Conservation (phyloP, 1,139 yeast species). For the Magnusiomyces ingens region DNA sequence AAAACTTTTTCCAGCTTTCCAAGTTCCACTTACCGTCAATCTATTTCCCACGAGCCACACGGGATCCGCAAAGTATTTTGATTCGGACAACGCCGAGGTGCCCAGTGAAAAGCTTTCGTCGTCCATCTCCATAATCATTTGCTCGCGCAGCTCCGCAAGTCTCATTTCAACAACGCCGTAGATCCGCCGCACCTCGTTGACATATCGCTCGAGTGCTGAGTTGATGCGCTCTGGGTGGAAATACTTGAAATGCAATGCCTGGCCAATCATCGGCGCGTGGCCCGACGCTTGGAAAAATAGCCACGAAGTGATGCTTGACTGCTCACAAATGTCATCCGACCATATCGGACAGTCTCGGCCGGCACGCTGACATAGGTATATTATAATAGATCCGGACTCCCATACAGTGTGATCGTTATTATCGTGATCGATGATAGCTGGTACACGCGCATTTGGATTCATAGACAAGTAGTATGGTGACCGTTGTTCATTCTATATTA, state of each 20-base stretch:
- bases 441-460: slow-evolving; percentile 92
- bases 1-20: not conserved
- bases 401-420: slow-evolving; percentile 75
- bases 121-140: slow-evolving; percentile 82
- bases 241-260: slow-evolving; percentile 87
- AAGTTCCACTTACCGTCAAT: slow-evolving; percentile 43
- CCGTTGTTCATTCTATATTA: slow-evolving; percentile 64
- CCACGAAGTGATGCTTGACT: slow-evolving; percentile 85
- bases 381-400: slow-evolving; percentile 90
- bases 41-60: slow-evolving; percentile 93
- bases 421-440: slow-evolving; percentile 85
- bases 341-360: slow-evolving; percentile 61
- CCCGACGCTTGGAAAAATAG: slow-evolving; percentile 92
- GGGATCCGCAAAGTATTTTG: slow-evolving; percentile 84
- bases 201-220: slow-evolving; percentile 83
- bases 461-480: slow-evolving; percentile 88
- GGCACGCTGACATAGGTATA: slow-evolving; percentile 69
- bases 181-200: slow-evolving; percentile 88
- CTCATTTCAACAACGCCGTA: slow-evolving; percentile 96
- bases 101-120: slow-evolving; percentile 85
- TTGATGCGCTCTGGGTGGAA: slow-evolving; percentile 85
- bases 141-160: slow-evolving; percentile 86
- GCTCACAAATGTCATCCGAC: slow-evolving; percentile 74
- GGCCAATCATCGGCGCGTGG: slow-evolving; percentile 97
- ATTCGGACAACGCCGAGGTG: slow-evolving; percentile 77